Base-by-base conservation (phyloP, 1,284 basidiomycete species). In the Trametes pubescens region DNA sequence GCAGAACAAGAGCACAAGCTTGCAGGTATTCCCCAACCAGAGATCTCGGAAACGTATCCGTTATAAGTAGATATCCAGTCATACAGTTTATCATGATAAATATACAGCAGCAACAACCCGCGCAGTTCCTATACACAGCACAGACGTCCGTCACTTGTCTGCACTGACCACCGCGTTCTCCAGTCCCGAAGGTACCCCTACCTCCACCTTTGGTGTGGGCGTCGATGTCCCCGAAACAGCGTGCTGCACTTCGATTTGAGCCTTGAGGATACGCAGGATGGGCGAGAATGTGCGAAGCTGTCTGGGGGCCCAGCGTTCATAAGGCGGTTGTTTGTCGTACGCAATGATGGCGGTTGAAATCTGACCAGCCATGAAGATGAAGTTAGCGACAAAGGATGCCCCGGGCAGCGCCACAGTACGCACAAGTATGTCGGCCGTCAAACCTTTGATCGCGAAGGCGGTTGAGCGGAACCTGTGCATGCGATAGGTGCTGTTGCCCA, bases 341-440 rank as follows among this genome's bases (percentile, higher is more conserved):
- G 86, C 89, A 34, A 91, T 78, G 38, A 83, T 75, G 0, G 89
- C 88, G 0, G 83, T 80, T 56, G 79, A 77, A 53, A 92, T 91
- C 85, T 92, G 38, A 21, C n/a, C 7, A 43, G 3, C 29, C 18
- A 14, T 43, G 34, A 57, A 32, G n/a, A n/a, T n/a, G n/a, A n/a
- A n/a, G n/a, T 21, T 10, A 2, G 59, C n/a, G 40, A 22, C 2
- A n/a, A 11, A n/a, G 3, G 16, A 22, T 48, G 40, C 48, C 5
- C 1, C 16, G 35, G 29, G 6, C 7, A 21, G 21, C 13, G n/a
- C 24, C 1, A 14, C 29, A 32, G 29, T 32, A 64, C 87, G 69
- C 70, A 94, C 91, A 57, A 94, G 77, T 18, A 96, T 90, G 68
- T 95, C 92, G 0, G 93, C 82, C 0, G 93, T 95, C 1, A 95